Base-by-base conservation (phyloP, 2,329 filamentous ascomycete genomes). In the Cladosporium phlei region DNA sequence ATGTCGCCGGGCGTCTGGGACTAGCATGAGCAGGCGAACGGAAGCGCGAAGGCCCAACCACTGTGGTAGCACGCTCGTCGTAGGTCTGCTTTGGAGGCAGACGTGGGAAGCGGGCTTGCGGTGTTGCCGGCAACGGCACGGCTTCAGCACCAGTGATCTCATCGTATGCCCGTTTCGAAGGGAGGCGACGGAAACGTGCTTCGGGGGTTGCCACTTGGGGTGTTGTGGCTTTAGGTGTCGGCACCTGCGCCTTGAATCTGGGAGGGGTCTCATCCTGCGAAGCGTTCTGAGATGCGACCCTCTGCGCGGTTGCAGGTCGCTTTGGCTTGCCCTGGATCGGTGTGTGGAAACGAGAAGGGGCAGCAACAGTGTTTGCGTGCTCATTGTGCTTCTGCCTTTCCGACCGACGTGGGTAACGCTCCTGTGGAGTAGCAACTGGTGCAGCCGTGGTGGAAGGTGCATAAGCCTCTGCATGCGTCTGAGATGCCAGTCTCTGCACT, bases 251-350 rank as follows among this genome's bases (percentile, higher is more conserved):
- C 2, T 16, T 29, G 8, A 16, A 12, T 4, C 32, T 24, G 0
- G 20, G 29, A 17, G 42, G 42, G 3, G 24, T 35, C 2, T 5
- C 25, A 9, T 14, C 22, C 11, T 29, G 17, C 5, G 19, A 8
- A 25, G 17, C 9, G 11, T n/a, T n/a, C 8, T 45, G 42, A 28
- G 60, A 59, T 3, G 44, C 46, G 6, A 55, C 50, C 50, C 57
- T 62, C n/a, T 57, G 55, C 25, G 49, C 48, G 3, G 59, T 62
- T 4, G 55, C 55, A n/a, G 59, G 58, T 22, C 55, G 55, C 43
- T 55, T 58, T 10, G 49, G 37, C 11, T 53, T 48, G 9, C 51
- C 45, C 39, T 51, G 49, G 4, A 50, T 42, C 16, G 59, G 59
- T 2, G 58, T 64, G 16, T 47, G 53, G 45, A 62, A 63, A 11